These are phyloP conservation scores for Salisapilia sapeloensis DNA, from an alignment of 352 stramenopile species.

Conservation along the genomic window DNA sequence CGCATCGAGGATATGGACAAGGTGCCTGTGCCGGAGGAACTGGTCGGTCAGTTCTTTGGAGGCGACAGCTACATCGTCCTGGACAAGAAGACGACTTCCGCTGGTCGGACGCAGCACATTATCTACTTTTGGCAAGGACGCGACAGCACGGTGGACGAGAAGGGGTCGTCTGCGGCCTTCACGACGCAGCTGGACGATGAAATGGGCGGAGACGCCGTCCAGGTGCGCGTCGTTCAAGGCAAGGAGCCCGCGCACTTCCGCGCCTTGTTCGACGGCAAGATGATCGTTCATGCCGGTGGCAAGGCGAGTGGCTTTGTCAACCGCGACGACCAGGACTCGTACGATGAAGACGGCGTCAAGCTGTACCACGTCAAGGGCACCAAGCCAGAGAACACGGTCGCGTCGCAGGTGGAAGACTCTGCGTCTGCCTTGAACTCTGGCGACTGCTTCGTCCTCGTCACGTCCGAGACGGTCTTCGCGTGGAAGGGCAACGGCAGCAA, in stretches of 20 bases:
- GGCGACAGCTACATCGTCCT: slow-evolving; percentile 95
- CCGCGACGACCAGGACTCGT: slow-evolving; percentile 58
- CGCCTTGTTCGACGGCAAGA: slow-evolving; percentile 78
- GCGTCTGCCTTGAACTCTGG: slow-evolving; percentile 78
- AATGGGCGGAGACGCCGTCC: slow-evolving; percentile 66
- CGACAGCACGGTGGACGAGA: slow-evolving; percentile 76
- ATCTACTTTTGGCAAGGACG: slow-evolving; percentile 90
- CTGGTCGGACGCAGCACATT: slow-evolving; percentile 54
- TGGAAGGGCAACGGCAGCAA: slow-evolving; percentile 63
- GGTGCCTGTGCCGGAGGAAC: slow-evolving; percentile 47
- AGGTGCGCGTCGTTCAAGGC: slow-evolving; percentile 75
- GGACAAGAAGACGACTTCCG: slow-evolving; percentile 46
- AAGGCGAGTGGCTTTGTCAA: slow-evolving; percentile 83
- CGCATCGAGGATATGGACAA: slow-evolving; percentile 85
- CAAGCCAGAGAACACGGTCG: slow-evolving; percentile 71
- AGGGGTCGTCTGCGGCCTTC: slow-evolving; percentile 48
- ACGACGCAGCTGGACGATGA: slow-evolving; percentile 68
- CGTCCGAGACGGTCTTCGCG: slow-evolving; percentile 44
- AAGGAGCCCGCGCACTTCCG: slow-evolving; percentile 82
- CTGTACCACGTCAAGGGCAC: slow-evolving; percentile 87
- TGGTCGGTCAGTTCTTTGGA: slow-evolving; percentile 86
- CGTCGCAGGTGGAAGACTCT: slow-evolving; percentile 59
- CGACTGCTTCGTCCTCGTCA: slow-evolving; percentile 76
- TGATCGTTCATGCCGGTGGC: slow-evolving; percentile 82
- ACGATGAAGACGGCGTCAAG: slow-evolving; percentile 72